phyloP scores from a whole-genome alignment of 1,284 basidiomycete genomes.

The Cryptococcus sp. region DNA sequence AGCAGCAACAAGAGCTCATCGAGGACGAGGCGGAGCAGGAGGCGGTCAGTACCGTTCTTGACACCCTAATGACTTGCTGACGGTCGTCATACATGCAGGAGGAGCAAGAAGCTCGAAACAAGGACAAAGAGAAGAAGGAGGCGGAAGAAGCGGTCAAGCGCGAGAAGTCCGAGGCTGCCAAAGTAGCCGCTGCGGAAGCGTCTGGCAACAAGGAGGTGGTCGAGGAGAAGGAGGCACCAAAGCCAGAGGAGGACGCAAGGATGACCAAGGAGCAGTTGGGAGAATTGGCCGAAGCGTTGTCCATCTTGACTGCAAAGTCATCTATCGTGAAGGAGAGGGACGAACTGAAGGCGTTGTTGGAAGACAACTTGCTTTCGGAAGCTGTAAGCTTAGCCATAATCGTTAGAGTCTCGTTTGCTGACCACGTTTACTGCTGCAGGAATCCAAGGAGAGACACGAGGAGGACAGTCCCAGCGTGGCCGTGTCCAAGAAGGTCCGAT shows the following conservation, averaged over 20 bases:
- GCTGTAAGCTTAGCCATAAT: conserved; percentile 59
- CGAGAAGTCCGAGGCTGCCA: conserved; percentile 65
- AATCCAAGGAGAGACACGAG: conserved; percentile 52
- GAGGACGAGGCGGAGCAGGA: conserved; percentile 99
- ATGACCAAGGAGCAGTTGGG: conserved; percentile 97
- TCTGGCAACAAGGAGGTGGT: conserved; percentile 65
- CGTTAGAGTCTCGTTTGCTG: not conserved
- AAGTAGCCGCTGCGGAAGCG: conserved; percentile 74
- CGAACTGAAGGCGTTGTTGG: conserved; percentile 85
- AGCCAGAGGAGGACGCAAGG: conserved; percentile 66
- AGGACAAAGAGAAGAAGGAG: conserved; percentile 77
- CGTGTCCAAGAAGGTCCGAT: conserved; percentile 89
- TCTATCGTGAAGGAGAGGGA: conserved; percentile 94
- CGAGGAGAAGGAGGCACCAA: conserved; percentile 30
- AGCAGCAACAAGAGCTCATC: conserved; percentile 98
- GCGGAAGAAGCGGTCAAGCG: conserved; percentile 58
- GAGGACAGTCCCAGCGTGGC: conserved; percentile 54
- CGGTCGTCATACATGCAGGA: conserved; percentile 57
- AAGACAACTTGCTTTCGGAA: conserved; percentile 85
- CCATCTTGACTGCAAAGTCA: conserved; percentile 91
- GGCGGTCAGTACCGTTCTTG: conserved; percentile 53
- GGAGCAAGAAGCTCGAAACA: conserved; percentile 86
- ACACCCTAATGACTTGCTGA: not conserved
- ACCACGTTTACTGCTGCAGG: conserved; percentile 26
- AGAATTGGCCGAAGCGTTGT: conserved; percentile 89